Evolutionary conservation across 495 filamentous ascomycete species (phyloP).

Genomic region (Sordaria brevicollis): DNA sequence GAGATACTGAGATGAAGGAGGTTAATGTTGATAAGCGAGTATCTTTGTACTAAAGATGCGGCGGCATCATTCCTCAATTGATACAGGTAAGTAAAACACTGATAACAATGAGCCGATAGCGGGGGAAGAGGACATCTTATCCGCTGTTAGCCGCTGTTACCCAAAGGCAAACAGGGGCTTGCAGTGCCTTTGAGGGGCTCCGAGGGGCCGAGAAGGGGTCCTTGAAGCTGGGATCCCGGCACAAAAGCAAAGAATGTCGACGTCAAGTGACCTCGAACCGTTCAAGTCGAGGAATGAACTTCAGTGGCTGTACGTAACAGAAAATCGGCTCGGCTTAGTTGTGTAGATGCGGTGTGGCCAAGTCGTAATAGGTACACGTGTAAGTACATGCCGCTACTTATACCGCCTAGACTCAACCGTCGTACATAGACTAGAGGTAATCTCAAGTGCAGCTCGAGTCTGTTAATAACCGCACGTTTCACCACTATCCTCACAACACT

Average conservation of each 20-base stretch:
- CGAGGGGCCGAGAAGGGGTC: background rate
- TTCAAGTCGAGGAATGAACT: background rate
- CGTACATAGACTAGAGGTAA: background rate
- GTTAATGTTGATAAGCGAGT: background rate
- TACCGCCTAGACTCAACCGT: background rate
- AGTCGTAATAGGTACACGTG: background rate
- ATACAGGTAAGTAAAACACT: background rate
- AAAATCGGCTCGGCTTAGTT: background rate
- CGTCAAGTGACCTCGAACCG: background rate
- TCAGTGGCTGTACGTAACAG: background rate
- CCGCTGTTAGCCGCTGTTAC: constrained; percentile 9
- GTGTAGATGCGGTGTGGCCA: background rate
- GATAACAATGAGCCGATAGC: constrained; percentile 7
- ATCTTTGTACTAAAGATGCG: background rate
- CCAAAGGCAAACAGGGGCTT: background rate
- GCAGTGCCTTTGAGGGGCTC: background rate
- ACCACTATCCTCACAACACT: background rate
- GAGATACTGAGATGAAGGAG: background rate
- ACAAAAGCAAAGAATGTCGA: background rate
- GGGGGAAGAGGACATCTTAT: constrained; percentile 1
- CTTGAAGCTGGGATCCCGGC: background rate
- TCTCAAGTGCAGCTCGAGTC: background rate
- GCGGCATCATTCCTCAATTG: no score
- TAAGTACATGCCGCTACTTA: background rate
- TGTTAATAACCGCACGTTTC: background rate